A percentile compares a stretch with the other conserved stretches of the same genome.
These are phyloP conservation scores for Bipolaris victoriae DNA, from an alignment of 2,329 filamentous ascomycete species.

Conservation along the genomic window DNA sequence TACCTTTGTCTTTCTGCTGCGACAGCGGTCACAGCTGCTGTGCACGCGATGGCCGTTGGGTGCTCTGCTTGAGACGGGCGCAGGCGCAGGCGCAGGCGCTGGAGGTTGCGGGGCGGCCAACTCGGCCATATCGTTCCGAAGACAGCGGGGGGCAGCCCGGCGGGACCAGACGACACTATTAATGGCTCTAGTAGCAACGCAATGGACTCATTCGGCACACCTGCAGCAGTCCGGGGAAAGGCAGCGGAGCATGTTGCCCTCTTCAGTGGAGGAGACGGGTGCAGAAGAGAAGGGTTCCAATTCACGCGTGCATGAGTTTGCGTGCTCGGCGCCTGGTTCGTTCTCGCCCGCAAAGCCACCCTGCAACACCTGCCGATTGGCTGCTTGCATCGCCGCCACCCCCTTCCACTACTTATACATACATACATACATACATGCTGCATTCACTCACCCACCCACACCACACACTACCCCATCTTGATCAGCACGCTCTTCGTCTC, in stretches of 20 bases:
- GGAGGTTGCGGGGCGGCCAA: constrained; percentile 25
- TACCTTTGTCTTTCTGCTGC: constrained; percentile 49
- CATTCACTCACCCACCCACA: no score
- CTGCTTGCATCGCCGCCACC: constrained; percentile 4
- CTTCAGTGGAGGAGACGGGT: constrained; percentile 13
- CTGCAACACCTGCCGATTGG: constrained; percentile 21
- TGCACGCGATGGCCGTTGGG: constrained; percentile 44
- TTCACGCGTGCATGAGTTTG: constrained; percentile 17
- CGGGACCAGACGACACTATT: constrained; percentile 12
- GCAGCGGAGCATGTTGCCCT: constrained; percentile 18
- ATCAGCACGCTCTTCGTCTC: constrained; percentile 46
- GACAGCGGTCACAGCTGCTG: constrained; percentile 48
- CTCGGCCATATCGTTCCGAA: constrained; percentile 36
- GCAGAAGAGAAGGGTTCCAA: constrained; percentile 14
- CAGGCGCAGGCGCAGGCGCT: constrained; percentile 7
- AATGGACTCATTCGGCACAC: constrained; percentile 30
- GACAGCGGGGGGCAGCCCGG: constrained; percentile 10
- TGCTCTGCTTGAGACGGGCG: constrained; percentile 26
- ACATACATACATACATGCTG: no score
- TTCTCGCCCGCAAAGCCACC: constrained; percentile 11
- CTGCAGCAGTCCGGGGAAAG: constrained; percentile 19
- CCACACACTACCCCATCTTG: constrained; percentile 22
- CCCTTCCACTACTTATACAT: background rate
- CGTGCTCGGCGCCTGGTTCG: constrained; percentile 8
- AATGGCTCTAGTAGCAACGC: constrained; percentile 8